These are phyloP conservation scores for Achaetomium macrosporum DNA, from an alignment of 2,329 filamentous ascomycete genomes.

Conservation along the genomic window DNA sequence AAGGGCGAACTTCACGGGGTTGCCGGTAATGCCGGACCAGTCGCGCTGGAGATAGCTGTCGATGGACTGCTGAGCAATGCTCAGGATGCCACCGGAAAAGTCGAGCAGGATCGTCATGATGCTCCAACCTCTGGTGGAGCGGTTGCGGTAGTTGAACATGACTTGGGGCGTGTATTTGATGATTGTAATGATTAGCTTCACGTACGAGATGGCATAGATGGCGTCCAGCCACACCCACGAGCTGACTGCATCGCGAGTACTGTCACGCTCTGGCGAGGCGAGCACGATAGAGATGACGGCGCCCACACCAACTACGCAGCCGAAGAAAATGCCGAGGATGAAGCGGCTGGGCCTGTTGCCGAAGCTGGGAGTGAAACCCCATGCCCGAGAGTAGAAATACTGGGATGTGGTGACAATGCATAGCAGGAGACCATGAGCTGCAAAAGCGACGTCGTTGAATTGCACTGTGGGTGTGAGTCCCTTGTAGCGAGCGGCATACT, in stretches of 20 bases:
- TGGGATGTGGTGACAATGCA: constrained; percentile 71
- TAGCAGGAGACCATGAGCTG: constrained; percentile 70
- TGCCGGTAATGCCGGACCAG: constrained; percentile 87
- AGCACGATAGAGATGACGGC: constrained; percentile 44
- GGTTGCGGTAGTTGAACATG: constrained; percentile 73
- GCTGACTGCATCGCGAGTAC: constrained; percentile 35
- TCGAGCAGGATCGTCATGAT: constrained; percentile 82
- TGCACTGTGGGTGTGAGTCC: constrained; percentile 76
- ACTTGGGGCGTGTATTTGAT: constrained; percentile 92
- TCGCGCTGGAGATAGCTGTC: constrained; percentile 80
- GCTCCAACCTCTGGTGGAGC: constrained; percentile 82
- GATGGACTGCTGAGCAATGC: constrained; percentile 72
- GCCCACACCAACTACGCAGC: constrained; percentile 57
- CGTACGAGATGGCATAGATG: constrained; percentile 68
- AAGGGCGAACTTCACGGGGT: constrained; percentile 83
- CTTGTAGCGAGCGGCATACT: constrained; percentile 77
- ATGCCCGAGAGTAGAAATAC: constrained; percentile 62
- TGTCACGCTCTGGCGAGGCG: constrained; percentile 30
- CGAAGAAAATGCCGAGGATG: constrained; percentile 64
- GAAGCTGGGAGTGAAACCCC: constrained; percentile 64
- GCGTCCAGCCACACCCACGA: constrained; percentile 58
- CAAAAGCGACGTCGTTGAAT: constrained; percentile 87
- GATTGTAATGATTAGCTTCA: constrained; percentile 82
- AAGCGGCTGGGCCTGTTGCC: constrained; percentile 51
- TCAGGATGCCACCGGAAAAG: constrained; percentile 73